These are phyloP conservation scores for Luffa aegyptiaca DNA, from an alignment of 306 rosid genomes.

Conservation along the genomic window DNA sequence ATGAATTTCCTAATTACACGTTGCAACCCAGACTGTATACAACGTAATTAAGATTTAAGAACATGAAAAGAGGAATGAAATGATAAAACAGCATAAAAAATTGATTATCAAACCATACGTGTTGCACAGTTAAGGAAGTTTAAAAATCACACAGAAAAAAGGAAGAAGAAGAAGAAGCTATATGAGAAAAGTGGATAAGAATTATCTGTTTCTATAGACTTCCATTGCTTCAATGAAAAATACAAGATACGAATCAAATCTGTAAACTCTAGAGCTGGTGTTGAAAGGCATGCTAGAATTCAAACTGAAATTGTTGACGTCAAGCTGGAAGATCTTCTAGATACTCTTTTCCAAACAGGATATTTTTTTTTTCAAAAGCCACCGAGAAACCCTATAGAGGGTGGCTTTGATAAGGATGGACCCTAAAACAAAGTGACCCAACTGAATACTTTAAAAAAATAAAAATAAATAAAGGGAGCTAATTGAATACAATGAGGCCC, in stretches of 20 bases:
- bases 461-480: neutral
- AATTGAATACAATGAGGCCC: slow-evolving; percentile 32
- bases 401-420: neutral
- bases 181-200: neutral
- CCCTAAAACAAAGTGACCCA: neutral
- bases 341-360: neutral
- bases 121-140: neutral
- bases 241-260: neutral
- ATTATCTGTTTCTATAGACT: neutral
- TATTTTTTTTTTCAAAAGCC: neutral
- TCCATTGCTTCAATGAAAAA: neutral
- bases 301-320: neutral
- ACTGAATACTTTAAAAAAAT: neutral
- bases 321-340: neutral
- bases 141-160: neutral
- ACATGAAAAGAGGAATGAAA: neutral
- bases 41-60: neutral
- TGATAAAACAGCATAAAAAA: neutral
- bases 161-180: neutral
- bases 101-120: neutral
- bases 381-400: neutral
- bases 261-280: neutral
- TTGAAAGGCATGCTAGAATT: neutral
- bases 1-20: neutral
- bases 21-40: neutral